Percentiles rank a stretch among this genome's conserved stretches.
These are phyloP conservation scores for Cladobotryum protrusum DNA, from an alignment of 2,329 filamentous ascomycete genomes.

Conservation along the genomic window DNA sequence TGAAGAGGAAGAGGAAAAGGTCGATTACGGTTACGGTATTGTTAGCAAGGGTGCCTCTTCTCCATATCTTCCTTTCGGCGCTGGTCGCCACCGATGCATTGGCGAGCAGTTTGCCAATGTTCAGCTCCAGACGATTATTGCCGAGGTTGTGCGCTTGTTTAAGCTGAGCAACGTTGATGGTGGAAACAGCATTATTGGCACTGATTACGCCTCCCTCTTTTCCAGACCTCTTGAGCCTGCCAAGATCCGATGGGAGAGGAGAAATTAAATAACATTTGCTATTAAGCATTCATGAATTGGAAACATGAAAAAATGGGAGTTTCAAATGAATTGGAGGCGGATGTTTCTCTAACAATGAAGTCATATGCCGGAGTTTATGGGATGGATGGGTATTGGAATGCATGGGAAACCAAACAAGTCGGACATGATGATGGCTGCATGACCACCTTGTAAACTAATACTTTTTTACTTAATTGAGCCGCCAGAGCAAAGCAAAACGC, in stretches of 20 bases:
- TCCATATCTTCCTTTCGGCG: conserved; percentile 91
- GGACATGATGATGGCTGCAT: background rate
- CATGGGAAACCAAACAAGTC: too few relatives aligned
- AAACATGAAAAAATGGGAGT: background rate
- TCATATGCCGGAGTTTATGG: too few relatives aligned
- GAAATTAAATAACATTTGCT: conserved; percentile 36
- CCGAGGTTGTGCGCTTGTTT: conserved; percentile 68
- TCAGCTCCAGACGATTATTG: conserved; percentile 81
- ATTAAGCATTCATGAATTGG: background rate
- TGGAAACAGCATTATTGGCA: conserved; percentile 60
- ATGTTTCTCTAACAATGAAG: too few relatives aligned
- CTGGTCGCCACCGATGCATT: conserved; percentile 88
- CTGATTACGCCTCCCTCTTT: conserved; percentile 65
- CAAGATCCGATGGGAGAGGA: conserved; percentile 68
- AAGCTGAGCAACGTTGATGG: conserved; percentile 73
- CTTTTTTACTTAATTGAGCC: background rate
- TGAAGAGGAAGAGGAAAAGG: conserved; percentile 64
- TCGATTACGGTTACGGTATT: conserved; percentile 90
- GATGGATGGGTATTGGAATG: too few relatives aligned
- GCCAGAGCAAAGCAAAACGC: too few relatives aligned
- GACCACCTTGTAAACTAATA: background rate
- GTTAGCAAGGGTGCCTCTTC: conserved; percentile 86
- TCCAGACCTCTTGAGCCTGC: conserved; percentile 67
- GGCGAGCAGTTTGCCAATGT: conserved; percentile 95
- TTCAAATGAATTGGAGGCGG: too few relatives aligned